These are phyloP conservation scores for Podospora fimiseda DNA, from an alignment of 495 filamentous ascomycete species.

Conservation along the genomic window DNA sequence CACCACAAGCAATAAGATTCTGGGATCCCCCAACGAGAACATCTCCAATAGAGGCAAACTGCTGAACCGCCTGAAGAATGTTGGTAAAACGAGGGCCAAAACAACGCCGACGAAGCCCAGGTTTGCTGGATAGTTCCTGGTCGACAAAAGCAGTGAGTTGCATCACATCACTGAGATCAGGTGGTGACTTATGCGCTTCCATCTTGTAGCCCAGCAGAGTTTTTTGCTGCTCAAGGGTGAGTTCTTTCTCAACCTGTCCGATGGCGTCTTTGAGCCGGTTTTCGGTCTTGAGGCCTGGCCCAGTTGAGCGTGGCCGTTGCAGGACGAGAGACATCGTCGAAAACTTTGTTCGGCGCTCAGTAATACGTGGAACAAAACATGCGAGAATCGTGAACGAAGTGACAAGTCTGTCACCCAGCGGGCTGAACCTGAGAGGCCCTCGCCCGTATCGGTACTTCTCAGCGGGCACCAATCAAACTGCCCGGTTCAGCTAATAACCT, in stretches of 20 bases:
- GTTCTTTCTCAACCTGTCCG: slow-evolving; percentile 34
- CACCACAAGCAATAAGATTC: slow-evolving; percentile 40
- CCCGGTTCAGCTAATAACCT: no score
- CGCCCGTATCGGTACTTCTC: no score
- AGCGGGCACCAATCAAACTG: no score
- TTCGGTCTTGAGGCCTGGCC: slow-evolving; percentile 31
- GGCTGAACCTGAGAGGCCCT: no score
- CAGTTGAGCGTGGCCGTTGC: not conserved
- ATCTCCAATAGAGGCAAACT: slow-evolving; percentile 39
- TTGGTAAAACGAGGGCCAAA: slow-evolving; percentile 39
- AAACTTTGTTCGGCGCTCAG: no score
- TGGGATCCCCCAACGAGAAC: slow-evolving; percentile 39
- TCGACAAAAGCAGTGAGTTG: slow-evolving; percentile 39
- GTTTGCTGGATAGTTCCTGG: slow-evolving; percentile 15
- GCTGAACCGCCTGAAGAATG: slow-evolving; percentile 37
- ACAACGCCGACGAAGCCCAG: slow-evolving; percentile 23
- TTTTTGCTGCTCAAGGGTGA: slow-evolving; percentile 33
- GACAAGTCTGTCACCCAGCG: no score
- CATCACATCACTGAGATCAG: slow-evolving; percentile 34
- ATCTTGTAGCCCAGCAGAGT: slow-evolving; percentile 18
- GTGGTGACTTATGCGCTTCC: slow-evolving; percentile 17
- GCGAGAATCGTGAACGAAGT: no score
- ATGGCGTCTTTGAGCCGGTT: slow-evolving; percentile 36
- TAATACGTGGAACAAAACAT: no score
- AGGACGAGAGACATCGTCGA: not conserved